Conservation (phyloP, 768 basidiomycete genomes). For the Phylloporus scabripes region DNA sequence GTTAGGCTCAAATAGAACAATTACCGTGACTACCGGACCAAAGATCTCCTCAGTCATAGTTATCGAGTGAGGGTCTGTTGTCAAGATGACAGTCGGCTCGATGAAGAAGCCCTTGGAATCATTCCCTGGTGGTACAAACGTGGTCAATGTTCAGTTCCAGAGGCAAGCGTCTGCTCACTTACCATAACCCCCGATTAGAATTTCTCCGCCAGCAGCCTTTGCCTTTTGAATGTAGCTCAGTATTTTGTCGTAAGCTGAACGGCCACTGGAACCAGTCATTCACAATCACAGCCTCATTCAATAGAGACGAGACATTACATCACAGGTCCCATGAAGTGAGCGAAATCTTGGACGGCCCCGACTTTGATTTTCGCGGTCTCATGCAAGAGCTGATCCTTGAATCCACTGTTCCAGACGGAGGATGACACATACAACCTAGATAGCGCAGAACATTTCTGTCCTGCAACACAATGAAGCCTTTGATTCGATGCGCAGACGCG, state of each 20-base stretch:
- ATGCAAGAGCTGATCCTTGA: conserved; percentile 70
- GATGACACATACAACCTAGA: conserved; percentile 88
- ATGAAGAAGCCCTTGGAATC: conserved; percentile 91
- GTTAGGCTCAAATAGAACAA: conserved; percentile 11
- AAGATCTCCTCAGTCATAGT: conserved; percentile 97
- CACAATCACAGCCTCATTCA: neutral
- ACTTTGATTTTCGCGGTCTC: conserved; percentile 84
- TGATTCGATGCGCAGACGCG: neutral
- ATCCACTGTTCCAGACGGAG: conserved; percentile 79
- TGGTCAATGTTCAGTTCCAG: neutral
- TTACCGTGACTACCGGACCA: conserved; percentile 88
- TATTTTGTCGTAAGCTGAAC: conserved; percentile 87
- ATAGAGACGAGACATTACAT: conserved; percentile 49
- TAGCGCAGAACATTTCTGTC: conserved; percentile 96
- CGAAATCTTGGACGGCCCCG: conserved; percentile 68
- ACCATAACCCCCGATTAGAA: conserved; percentile 83
- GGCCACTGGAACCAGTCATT: conserved; percentile 45
- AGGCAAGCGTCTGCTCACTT: conserved; percentile 13
- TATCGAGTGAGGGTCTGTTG: conserved; percentile 80
- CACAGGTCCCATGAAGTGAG: conserved; percentile 93
- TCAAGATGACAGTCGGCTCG: conserved; percentile 90
- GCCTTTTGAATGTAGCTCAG: conserved; percentile 79
- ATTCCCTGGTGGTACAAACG: conserved; percentile 46
- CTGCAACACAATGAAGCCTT: conserved; percentile 30
- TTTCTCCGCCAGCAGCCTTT: conserved; percentile 82